These are phyloP conservation scores for Mycosarcoma maydis DNA, from an alignment of 1,284 basidiomycete species.

Conservation along the genomic window DNA sequence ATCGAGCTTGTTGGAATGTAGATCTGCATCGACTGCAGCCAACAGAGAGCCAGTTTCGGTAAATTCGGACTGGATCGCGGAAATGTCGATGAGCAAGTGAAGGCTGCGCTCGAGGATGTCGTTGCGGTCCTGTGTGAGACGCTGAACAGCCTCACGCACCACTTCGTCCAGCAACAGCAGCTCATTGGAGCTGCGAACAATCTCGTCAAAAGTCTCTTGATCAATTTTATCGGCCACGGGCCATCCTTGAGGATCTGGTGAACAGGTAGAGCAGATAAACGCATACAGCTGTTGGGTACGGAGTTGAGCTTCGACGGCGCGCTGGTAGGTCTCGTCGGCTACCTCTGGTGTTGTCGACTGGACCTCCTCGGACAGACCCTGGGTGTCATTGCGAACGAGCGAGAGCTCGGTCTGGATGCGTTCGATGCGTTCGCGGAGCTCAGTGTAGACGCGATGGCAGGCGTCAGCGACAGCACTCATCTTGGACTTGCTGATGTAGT, in stretches of 20 bases:
- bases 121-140: conserved; percentile 61
- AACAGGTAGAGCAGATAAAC: conserved; percentile 47
- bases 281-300: conserved; percentile 32
- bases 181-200: conserved; percentile 48
- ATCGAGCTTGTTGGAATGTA: conserved; percentile 68
- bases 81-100: conserved; percentile 62
- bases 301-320: conserved; percentile 37
- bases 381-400: conserved; percentile 49
- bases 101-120: conserved; percentile 60
- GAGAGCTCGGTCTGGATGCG: conserved; percentile 33
- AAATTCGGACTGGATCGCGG: conserved; percentile 64
- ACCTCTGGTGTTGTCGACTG: conserved; percentile 48
- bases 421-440: conserved; percentile 45
- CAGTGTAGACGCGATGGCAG: conserved; percentile 44
- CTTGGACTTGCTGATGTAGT: conserved; percentile 55
- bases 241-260: conserved; percentile 57
- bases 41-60: conserved; percentile 54
- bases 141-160: conserved; percentile 47
- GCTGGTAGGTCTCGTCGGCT: conserved; percentile 51
- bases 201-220: conserved; percentile 28
- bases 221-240: conserved; percentile 56
- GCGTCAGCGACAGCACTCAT: conserved; percentile 57
- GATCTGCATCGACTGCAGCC: conserved; percentile 53
- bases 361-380: conserved; percentile 48
- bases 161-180: conserved; percentile 55